phyloP scores from a whole-genome alignment of 768 basidiomycete genomes.

The Harrya chromipes region DNA sequence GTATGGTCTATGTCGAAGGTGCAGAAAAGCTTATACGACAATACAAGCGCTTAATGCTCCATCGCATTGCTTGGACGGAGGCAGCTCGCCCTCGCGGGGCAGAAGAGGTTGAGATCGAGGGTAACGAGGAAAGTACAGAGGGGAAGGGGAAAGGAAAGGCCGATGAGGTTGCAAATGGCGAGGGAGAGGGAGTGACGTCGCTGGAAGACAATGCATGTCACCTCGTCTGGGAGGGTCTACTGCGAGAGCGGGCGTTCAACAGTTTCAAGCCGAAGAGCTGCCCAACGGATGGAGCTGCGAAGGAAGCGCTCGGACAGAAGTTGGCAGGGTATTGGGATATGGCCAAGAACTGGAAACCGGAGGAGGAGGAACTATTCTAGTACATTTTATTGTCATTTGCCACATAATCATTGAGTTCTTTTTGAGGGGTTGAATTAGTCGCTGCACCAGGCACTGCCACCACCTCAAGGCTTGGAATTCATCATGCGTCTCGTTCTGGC shows the following conservation, averaged over 20 bases:
- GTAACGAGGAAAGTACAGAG: constrained; percentile 38
- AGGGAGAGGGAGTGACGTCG: constrained; percentile 32
- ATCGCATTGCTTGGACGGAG: constrained; percentile 93
- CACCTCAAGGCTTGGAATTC: neutral
- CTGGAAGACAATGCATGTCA: constrained; percentile 87
- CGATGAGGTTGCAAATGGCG: constrained; percentile 22
- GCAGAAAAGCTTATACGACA: constrained; percentile 78
- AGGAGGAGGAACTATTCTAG: constrained; percentile 73
- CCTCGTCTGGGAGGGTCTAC: constrained; percentile 88
- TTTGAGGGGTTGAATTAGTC: constrained; percentile 7
- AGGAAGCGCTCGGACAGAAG: constrained; percentile 82
- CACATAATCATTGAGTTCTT: neutral
- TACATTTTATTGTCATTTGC: neutral
- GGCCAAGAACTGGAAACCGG: constrained; percentile 85
- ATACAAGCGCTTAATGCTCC: constrained; percentile 83
- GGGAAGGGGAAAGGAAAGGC: constrained; percentile 33
- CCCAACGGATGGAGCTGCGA: constrained; percentile 81
- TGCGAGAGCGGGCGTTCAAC: constrained; percentile 79
- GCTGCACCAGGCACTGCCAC: too few relatives aligned
- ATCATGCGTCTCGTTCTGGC: constrained; percentile 10
- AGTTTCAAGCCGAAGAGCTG: constrained; percentile 79
- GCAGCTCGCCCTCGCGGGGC: constrained; percentile 74
- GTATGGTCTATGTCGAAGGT: constrained; percentile 92
- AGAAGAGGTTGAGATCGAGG: constrained; percentile 68
- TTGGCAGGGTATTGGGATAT: constrained; percentile 92